phyloP scores from a whole-genome alignment of 371 early-diverging fungal species.

The Mucor mucedo region DNA sequence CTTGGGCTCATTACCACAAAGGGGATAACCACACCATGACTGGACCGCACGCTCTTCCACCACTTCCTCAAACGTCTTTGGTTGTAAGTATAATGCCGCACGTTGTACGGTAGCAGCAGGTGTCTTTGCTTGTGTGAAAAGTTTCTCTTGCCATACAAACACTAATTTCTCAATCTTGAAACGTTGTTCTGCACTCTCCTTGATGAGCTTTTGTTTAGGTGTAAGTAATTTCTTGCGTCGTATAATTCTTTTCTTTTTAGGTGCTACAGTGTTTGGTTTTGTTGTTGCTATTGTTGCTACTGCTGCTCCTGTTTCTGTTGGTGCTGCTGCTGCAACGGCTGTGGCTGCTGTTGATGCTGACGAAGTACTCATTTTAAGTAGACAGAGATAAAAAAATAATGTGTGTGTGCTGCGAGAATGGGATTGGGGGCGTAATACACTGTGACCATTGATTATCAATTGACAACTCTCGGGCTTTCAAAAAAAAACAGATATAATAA shows the following conservation, averaged over 20 bases:
- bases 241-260: conserved; percentile 4
- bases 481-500: too few species aligned
- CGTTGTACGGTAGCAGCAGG: conserved; percentile 25
- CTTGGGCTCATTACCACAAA: conserved; percentile 48
- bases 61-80: conserved; percentile 63
- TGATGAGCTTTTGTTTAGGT: conserved; percentile 51
- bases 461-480: too few species aligned
- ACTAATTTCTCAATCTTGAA: conserved; percentile 54
- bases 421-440: too few species aligned
- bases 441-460: too few species aligned
- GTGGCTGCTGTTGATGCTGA: too few species aligned
- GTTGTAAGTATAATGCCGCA: conserved; percentile 48
- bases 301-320: too few species aligned
- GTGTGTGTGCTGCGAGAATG: too few species aligned
- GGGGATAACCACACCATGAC: conserved; percentile 73
- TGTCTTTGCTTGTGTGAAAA: conserved; percentile 43
- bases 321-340: too few species aligned
- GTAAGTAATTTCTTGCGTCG: conserved; percentile 33
- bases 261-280: neutral
- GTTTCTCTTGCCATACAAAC: conserved; percentile 64
- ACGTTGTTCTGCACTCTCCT: conserved; percentile 55
- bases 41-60: conserved; percentile 70
- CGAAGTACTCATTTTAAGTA: too few species aligned
- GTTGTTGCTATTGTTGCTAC: too few species aligned
- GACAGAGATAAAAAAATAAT: too few species aligned